These are phyloP conservation scores for Beauveria scarabaeidicola DNA, from an alignment of 2,329 filamentous ascomycete genomes.

Conservation along the genomic window DNA sequence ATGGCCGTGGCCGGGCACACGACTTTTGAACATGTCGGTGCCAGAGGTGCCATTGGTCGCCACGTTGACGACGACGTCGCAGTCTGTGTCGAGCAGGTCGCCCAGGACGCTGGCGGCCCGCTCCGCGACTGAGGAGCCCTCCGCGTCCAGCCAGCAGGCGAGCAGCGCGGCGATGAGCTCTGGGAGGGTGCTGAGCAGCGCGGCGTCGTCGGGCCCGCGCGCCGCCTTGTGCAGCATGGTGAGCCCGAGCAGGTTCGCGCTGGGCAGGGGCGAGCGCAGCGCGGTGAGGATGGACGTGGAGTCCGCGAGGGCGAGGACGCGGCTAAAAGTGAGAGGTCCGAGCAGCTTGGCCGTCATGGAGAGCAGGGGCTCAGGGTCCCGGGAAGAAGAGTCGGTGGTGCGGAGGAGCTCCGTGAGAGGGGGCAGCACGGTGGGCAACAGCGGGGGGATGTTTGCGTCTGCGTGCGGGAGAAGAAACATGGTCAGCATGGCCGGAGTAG, in stretches of 20 bases:
- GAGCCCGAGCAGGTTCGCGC: slow-evolving; percentile 50
- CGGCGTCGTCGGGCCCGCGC: slow-evolving; percentile 36
- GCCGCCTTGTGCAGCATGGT: slow-evolving; percentile 48
- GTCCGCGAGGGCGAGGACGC: slow-evolving; percentile 43
- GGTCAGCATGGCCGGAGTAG: background rate
- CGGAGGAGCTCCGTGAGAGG: slow-evolving; percentile 45
- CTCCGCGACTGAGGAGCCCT: slow-evolving; percentile 27
- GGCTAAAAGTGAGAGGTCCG: slow-evolving; percentile 41
- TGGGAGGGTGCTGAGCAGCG: slow-evolving; percentile 41
- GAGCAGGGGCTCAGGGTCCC: slow-evolving; percentile 43
- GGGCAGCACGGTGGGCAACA: slow-evolving; percentile 46
- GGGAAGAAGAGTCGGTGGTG: slow-evolving; percentile 36
- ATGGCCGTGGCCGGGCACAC: slow-evolving; percentile 38
- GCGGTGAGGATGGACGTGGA: slow-evolving; percentile 43
- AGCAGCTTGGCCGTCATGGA: slow-evolving; percentile 49
- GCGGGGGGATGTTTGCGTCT: slow-evolving; percentile 44
- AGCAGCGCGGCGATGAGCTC: slow-evolving; percentile 40
- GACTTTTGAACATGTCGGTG: slow-evolving; percentile 29
- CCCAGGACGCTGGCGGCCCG: slow-evolving; percentile 41
- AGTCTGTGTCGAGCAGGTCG: slow-evolving; percentile 48
- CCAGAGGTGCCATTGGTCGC: slow-evolving; percentile 15
- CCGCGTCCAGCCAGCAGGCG: slow-evolving; percentile 29
- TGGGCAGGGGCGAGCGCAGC: slow-evolving; percentile 43
- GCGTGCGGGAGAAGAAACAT: background rate
- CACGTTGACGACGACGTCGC: slow-evolving; percentile 27